Percentiles rank a stretch among this genome's conserved stretches.
Conservation (phyloP, 306 rosid genomes). For the Phaseolus lunatus region DNA sequence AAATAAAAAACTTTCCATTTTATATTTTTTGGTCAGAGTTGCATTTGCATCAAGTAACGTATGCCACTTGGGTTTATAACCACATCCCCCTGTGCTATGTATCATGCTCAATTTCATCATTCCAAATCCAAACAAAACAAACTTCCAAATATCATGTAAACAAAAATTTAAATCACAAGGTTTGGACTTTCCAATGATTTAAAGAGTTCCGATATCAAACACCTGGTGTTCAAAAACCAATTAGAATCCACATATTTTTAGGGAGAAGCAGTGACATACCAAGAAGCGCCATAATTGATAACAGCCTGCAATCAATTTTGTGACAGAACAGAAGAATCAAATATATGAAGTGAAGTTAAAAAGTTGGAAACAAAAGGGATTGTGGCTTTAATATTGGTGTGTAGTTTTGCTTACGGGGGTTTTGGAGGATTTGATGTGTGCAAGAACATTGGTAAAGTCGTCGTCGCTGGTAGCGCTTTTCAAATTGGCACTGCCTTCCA, state of each 20-base stretch:
- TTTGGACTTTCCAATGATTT: not conserved
- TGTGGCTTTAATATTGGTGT: not conserved
- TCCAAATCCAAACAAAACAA: constrained; percentile 23
- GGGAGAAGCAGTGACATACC: constrained; percentile 53
- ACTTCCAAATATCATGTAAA: constrained; percentile 4
- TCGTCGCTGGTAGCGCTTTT: constrained; percentile 72
- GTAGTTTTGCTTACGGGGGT: constrained; percentile 58
- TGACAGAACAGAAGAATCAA: constrained; percentile 5
- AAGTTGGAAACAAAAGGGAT: not conserved
- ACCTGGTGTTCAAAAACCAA: not conserved
- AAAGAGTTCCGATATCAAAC: constrained; percentile 43
- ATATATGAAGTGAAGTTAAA: not conserved
- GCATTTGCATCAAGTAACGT: too few species aligned
- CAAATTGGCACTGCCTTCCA: constrained; percentile 66
- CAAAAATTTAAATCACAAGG: not conserved
- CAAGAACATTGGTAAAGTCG: constrained; percentile 59
- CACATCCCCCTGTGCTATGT: not conserved
- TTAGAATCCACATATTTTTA: not conserved
- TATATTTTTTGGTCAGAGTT: too few species aligned
- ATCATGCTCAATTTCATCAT: not conserved
- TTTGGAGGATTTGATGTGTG: constrained; percentile 78
- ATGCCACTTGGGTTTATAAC: not conserved
- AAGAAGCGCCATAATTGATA: constrained; percentile 91
- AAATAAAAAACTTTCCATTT: too few species aligned
- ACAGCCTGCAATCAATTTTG: constrained; percentile 69